Evolutionary conservation across 345 rosid genomes (phyloP).

Genomic region (Dovyalis caffra): DNA sequence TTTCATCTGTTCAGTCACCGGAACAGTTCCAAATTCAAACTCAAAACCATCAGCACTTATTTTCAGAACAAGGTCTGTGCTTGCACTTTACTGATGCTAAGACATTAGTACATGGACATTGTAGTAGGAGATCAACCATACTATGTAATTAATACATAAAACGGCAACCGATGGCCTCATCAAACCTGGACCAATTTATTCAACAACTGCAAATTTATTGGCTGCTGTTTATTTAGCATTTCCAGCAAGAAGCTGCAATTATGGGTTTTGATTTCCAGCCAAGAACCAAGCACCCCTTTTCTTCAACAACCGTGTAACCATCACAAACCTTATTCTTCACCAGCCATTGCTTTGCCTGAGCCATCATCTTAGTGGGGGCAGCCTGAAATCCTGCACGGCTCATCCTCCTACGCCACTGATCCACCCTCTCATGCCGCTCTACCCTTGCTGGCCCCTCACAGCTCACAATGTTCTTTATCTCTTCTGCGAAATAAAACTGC

Average conservation of each 20-base stretch:
- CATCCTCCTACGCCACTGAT: constrained; percentile 69
- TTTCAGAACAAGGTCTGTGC: constrained; percentile 12
- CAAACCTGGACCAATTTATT: constrained; percentile 15
- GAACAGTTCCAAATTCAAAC: constrained; percentile 16
- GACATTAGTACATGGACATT: background rate
- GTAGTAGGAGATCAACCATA: background rate
- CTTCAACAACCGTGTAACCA: constrained; percentile 57
- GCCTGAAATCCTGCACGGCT: constrained; percentile 71
- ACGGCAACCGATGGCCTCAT: background rate
- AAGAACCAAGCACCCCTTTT: constrained; percentile 64
- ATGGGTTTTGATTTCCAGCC: constrained; percentile 68
- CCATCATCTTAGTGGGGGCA: constrained; percentile 47
- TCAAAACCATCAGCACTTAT: background rate
- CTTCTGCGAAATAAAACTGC: constrained; percentile 60
- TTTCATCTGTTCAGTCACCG: constrained; percentile 18
- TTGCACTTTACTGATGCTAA: constrained; percentile 8
- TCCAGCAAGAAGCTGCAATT: constrained; percentile 69
- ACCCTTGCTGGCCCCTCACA: constrained; percentile 56
- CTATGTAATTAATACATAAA: background rate
- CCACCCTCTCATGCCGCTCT: constrained; percentile 60
- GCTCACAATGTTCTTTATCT: constrained; percentile 67
- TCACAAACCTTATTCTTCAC: constrained; percentile 36
- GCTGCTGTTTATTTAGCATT: constrained; percentile 29
- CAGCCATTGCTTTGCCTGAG: constrained; percentile 58
- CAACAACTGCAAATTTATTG: background rate